These are phyloP conservation scores for Venturia aucupariae DNA, from an alignment of 2,329 filamentous ascomycete species.

Conservation along the genomic window DNA sequence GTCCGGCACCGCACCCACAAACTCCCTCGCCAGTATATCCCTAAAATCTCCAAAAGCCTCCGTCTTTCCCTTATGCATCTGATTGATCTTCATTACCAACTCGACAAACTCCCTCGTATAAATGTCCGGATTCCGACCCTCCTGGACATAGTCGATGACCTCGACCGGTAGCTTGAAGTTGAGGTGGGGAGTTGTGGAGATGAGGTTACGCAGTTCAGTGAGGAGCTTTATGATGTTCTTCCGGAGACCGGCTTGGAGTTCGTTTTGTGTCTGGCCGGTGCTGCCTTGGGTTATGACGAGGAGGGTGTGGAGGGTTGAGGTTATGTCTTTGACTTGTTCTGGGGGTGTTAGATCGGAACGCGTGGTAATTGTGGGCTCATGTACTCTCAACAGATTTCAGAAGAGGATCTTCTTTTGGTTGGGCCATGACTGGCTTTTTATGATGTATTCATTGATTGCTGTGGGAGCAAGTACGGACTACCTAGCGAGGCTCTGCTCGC, in stretches of 20 bases:
- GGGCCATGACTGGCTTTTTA: neutral
- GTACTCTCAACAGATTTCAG: neutral
- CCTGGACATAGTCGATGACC: constrained; percentile 54
- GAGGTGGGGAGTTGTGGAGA: constrained; percentile 38
- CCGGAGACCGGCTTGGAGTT: constrained; percentile 47
- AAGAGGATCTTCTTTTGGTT: neutral
- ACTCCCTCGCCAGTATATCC: constrained; percentile 49
- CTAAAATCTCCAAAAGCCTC: constrained; percentile 51
- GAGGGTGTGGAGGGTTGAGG: constrained; percentile 52
- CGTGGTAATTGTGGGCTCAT: no score
- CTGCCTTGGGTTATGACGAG: constrained; percentile 40
- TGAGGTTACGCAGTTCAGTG: constrained; percentile 44
- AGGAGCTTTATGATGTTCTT: constrained; percentile 49
- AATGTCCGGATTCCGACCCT: constrained; percentile 55
- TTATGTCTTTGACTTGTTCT: constrained; percentile 27
- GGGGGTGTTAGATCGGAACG: neutral
- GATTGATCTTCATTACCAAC: constrained; percentile 52
- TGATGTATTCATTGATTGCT: neutral
- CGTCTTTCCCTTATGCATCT: constrained; percentile 51
- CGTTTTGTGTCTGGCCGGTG: constrained; percentile 47
- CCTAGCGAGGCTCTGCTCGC: neutral
- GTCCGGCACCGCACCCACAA: constrained; percentile 49
- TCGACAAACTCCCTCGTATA: constrained; percentile 59
- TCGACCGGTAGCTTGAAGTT: constrained; percentile 49
- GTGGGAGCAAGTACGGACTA: no score